Base-by-base conservation (phyloP, 1,284 basidiomycete species). In the Caloboletus inedulis region DNA sequence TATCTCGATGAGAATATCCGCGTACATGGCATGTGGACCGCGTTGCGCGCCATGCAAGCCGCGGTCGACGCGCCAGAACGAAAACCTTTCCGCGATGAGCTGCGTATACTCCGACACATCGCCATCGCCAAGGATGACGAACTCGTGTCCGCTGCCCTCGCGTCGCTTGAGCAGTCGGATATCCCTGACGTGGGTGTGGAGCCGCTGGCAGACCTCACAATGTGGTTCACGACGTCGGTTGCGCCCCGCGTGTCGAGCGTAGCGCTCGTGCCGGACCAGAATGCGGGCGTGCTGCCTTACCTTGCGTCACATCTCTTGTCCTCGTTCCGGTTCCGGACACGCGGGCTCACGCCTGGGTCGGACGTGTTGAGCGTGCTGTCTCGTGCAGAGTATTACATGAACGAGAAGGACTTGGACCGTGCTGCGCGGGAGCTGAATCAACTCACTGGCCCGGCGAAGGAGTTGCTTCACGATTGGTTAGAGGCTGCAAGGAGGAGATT, bases 371-470 rank as follows among this genome's bases (percentile, higher is more conserved):
- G 89, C 63, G 85, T 93, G 43, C 70, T 99, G 37, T 86, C 94
- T 3, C 76, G 96, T 49, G 94, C 94, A n/a, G 92, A 97, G 72
- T 86, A 89, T 72, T 84, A 90, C 66, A 72, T 99, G 64, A 88
- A 89, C 57, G 89, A 94, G 73, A 94, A 96, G 77, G 91, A 98
- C 67, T 74, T 99, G 59, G 95, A 98, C 63, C 84, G 81, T 57
- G 96, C 97, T 13, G 77, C 94, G 33, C 77, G 96, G 51, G 94
- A 98, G 74, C 75, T 98, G 41, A 99, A 99, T 72, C 87, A 91
- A 70, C 74, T 99, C 55, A 81, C 77, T 42, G 94, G 95, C 0
- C 90, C 93, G 64, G 89, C 95, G 3, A 92, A 88, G 69, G 74
- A 84, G 50, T 71, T 99, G 51, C 76, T 96, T 51, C 74, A 79